Conservation (phyloP, 208 protist genomes). For the Blastocrithidia nonstop region DNA sequence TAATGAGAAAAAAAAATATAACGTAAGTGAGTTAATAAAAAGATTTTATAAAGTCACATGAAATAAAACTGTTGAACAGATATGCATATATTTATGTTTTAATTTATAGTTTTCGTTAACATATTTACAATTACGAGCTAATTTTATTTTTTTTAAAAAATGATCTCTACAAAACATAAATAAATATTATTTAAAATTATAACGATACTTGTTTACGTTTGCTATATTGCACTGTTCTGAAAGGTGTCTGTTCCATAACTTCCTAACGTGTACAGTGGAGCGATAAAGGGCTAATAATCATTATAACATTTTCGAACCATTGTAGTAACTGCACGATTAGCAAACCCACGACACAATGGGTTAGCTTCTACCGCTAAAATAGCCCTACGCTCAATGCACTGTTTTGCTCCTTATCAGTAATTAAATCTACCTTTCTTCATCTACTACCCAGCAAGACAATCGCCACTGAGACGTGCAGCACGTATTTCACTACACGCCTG, state of each 20-base stretch:
- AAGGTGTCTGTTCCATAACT: conserved; percentile 62
- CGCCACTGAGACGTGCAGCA: conserved; percentile 86
- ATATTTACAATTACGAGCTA: too few relatives aligned
- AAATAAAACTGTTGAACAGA: too few relatives aligned
- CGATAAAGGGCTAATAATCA: conserved; percentile 81
- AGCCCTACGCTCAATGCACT: conserved; percentile 83
- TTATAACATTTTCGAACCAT: conserved; percentile 69
- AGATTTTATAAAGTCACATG: too few relatives aligned
- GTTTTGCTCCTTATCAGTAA: conserved; percentile 37
- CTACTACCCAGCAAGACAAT: conserved; percentile 75
- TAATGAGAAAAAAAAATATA: not conserved
- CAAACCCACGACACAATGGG: conserved; percentile 71
- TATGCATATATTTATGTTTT: too few relatives aligned
- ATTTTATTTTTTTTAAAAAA: conserved; percentile 3
- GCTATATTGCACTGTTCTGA: too few relatives aligned
- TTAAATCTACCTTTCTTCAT: conserved; percentile 47
- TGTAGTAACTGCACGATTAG: conserved; percentile 60
- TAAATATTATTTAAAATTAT: conserved; percentile 4
- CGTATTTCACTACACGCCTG: conserved; percentile 91
- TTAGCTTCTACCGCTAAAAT: conserved; percentile 73
- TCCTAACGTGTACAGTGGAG: conserved; percentile 64
- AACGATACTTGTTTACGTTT: not conserved
- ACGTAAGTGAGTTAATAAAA: not conserved
- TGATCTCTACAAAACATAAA: conserved; percentile 1
- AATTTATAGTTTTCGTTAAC: too few relatives aligned